Base-by-base conservation (phyloP, 2,329 filamentous ascomycete genomes). In the Hymenoscyphus occultus region DNA sequence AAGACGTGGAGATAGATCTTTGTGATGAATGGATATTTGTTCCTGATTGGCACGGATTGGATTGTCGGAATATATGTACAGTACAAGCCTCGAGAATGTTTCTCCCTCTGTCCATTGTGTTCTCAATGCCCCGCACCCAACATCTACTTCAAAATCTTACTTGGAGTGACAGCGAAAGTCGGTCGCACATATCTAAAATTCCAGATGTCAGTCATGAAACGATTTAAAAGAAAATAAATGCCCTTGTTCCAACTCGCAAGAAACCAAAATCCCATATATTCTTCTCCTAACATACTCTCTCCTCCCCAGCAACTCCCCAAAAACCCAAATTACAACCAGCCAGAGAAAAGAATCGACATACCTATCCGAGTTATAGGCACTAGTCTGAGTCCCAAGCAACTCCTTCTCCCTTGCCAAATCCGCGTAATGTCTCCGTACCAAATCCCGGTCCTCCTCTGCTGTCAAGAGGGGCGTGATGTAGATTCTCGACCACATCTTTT, bases 401-500 rank as follows among this genome's bases (percentile, higher is more conserved):
- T 93, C 90, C 85, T 93, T 92, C 86, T 98, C 95, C 71, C 95
- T 86, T 71, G 88, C 89, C 84, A 92, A 88, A 79, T 96, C 92
- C 65, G 95, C 95, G 71, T 90, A 85, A 79, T 94, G 86, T 76
- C 94, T 85, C 71, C 95, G 86, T 69, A 97, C 93, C 77, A 94
- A 90, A 80, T 99, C 95, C 67, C 95, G 90, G 82, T 99, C 95
- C 79, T 97, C 93, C 77, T 99, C 95, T 64, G 95, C 95, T 78
- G 98, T 94, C 69, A 99, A 87, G 69, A 97, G 82, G 65, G 95
- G 95, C 75, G 94, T 95, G 70, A 99, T 84, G 80, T 98, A 88
- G 80, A 99, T 96, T 76, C 95, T 90, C 68, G 92, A 87, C 95
- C 95, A 99, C 87, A 97, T 95, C 84, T 98, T 99, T 77, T 99